Evolutionary conservation across 2,329 filamentous ascomycete species (phyloP), one percentile per base, ranked within the genome.

Genomic region (Neopestalotiopsis sp.): DNA sequence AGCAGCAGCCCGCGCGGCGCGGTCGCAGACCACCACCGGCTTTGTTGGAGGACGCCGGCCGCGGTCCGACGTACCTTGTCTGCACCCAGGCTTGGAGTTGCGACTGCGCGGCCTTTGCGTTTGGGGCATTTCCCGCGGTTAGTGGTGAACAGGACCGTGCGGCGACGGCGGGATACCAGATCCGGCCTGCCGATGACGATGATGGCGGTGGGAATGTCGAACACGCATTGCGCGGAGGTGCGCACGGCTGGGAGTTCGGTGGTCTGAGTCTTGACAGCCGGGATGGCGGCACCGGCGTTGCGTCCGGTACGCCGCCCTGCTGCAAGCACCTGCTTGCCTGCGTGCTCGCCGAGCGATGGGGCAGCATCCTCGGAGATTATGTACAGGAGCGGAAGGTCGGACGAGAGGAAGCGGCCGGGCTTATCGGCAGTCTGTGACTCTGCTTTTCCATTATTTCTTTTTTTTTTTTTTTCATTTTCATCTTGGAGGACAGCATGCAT

Each of bases 241-340:
- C 59, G 30, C 28, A 20, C 32, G 57, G 34, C 2, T 78, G 76
- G 76, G 72, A 77, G 56, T 80, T 79, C 67, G 78, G 78, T 56
- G 77, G 77, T 0, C 70, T 79, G 38, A 78, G 78, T 67, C 45
- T 80, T 2, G 82, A 84, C 68, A 77, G 79, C 1, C 57, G 69
- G 5, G 73, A 71, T 28, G 30, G 24, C 4, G 28, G 38, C 14
- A 24, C n/a, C 14, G 66, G 65, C 30, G 32, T 30, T 9, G 57
- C 13, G 34, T 28, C 72, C 6, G 74, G 74, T 3, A 76, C 75
- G 3, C 74, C 71, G 69, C 87, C 89, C 74, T 93, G 81, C 67
- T 99, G 95, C 79, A 98, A 98, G 81, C 95, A 99, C 80, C 80
- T 98, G 4, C 86, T 98, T 17, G 95, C 95, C 1, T 97, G 93